Percentiles rank a stretch among this genome's conserved stretches.
phyloP scores from a whole-genome alignment of 108 stramenopile species.

The Conticribra weissflogii region DNA sequence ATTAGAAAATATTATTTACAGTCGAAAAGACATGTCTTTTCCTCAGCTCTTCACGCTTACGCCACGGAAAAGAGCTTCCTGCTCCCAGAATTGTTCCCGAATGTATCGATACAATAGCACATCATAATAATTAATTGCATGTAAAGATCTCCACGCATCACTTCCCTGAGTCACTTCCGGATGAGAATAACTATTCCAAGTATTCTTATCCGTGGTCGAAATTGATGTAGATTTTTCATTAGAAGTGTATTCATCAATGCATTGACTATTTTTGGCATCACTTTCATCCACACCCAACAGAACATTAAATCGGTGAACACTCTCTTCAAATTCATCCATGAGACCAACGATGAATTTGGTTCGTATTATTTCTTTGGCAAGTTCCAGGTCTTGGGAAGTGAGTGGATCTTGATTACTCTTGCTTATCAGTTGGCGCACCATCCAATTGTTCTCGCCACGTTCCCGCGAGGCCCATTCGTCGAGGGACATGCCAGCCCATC shows the following conservation, averaged over 20 bases:
- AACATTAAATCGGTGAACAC: constrained; percentile 51
- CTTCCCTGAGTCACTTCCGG: neutral
- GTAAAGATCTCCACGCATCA: neutral
- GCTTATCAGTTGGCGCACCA: constrained; percentile 36
- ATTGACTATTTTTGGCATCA: constrained; percentile 24
- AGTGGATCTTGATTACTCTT: constrained; percentile 23
- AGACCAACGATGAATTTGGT: constrained; percentile 52
- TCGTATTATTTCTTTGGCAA: constrained; percentile 52
- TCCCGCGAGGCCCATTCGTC: constrained; percentile 48
- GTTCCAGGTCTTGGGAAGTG: constrained; percentile 33
- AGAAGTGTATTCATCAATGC: constrained; percentile 28
- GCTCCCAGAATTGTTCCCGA: neutral
- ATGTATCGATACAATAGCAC: neutral
- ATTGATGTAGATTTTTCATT: constrained; percentile 2
- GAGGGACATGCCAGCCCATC: constrained; percentile 43
- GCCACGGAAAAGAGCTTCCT: neutral
- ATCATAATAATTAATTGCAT: neutral
- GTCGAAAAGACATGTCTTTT: neutral
- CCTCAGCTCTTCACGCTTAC: neutral
- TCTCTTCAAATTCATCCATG: constrained; percentile 49
- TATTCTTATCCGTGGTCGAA: neutral
- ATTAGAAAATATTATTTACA: neutral
- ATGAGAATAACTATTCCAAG: neutral
- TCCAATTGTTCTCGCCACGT: constrained; percentile 51
- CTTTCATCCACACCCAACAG: constrained; percentile 45